Base-by-base conservation (phyloP, 1,284 basidiomycete species). In the Mycocalia duriaeana region DNA sequence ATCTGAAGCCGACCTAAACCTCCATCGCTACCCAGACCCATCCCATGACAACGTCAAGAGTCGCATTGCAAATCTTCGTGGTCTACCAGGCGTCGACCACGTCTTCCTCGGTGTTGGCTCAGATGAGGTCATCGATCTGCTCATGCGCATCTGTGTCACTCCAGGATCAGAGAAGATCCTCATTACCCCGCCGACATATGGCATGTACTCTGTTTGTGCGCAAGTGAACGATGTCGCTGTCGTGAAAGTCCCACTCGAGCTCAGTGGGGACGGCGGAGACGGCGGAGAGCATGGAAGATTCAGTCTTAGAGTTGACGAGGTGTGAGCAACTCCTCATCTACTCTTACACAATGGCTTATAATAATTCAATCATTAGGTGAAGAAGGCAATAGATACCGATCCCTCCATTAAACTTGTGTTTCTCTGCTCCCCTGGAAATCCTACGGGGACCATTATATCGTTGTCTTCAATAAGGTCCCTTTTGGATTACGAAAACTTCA, bases 371-470 rank as follows among this genome's bases (percentile, higher is more conserved):
- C 20, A 9, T 16, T 22, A 94, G 89, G 75, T 95, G 56, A 87
- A 91, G 63, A 72, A 75, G 47, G 76, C 77, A 0, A 72, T 94
- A 47, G 71, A 75, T 20, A 72, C 73, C 11, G 79, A 93, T 64
- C 77, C 85, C 0, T 69, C 75, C 2, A 89, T 97, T 68, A 97
- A 97, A 62, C 77, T 99, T 45, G 77, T 96, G 50, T 94, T 98
- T 72, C 75, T 99, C 45, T 98, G 94, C 69, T 98, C 94, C 1
- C 96, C 95, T 0, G 96, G 96, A 3, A 99, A 99, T 63, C 96
- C 96, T 0, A 96, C 94, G 0, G 94, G 94, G 13, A 97, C 94
- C 0, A 68, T 89, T 23, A 84, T 99, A 45, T 77, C 91, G 0
- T 77, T 95, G 11, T 60, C 72, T 14, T 78, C 83, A 4, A 75